These are phyloP conservation scores for Pythium phragmiticola DNA, from an alignment of 352 stramenopile species.

Conservation along the genomic window DNA sequence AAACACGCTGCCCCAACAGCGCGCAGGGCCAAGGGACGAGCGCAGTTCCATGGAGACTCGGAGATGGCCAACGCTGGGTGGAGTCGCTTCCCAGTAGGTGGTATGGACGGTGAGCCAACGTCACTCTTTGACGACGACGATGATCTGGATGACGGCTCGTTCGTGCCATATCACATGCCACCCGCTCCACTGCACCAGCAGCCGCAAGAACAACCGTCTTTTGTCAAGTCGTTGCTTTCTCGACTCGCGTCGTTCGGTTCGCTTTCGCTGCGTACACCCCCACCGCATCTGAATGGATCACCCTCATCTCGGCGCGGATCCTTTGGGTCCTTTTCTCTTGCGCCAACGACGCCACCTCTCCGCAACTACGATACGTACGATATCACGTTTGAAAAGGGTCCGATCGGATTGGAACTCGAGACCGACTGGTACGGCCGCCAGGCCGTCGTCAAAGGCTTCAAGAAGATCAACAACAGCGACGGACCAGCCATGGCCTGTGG, in stretches of 20 bases:
- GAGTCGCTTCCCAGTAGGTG: conserved; percentile 12
- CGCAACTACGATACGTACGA: conserved; percentile 72
- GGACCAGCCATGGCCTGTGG: conserved; percentile 56
- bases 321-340: conserved; percentile 22
- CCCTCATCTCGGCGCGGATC: conserved; percentile 17
- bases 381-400: conserved; percentile 58
- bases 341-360: conserved; percentile 12
- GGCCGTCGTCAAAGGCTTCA: conserved; percentile 72
- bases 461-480: conserved; percentile 44
- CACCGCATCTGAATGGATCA: conserved; percentile 19
- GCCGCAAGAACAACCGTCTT: conserved; percentile 13
- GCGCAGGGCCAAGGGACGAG: conserved; percentile 8
- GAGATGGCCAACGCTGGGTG: conserved; percentile 15
- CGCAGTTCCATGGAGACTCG: neutral
- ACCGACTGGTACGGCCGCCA: conserved; percentile 77
- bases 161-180: conserved; percentile 18
- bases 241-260: conserved; percentile 23
- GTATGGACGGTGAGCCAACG: conserved; percentile 9
- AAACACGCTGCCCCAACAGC: neutral
- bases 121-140: conserved; percentile 25
- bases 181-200: conserved; percentile 1
- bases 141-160: conserved; percentile 20
- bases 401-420: conserved; percentile 66
- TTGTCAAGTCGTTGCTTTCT: conserved; percentile 24
- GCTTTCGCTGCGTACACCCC: conserved; percentile 10